Base-by-base conservation (phyloP, 805 yeast genomes). In the Komagataella phaffii region DNA sequence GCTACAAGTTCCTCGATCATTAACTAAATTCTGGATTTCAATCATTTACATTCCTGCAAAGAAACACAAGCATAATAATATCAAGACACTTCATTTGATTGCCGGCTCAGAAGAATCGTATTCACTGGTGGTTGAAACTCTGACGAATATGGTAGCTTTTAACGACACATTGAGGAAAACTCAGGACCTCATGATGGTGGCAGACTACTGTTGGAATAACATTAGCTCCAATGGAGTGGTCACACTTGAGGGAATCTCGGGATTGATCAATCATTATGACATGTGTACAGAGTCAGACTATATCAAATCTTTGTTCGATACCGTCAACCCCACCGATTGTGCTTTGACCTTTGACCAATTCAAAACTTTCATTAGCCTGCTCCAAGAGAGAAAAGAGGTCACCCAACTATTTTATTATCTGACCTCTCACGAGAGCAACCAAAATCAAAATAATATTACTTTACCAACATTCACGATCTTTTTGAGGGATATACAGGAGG, bases 31-130 rank as follows among this genome's bases (percentile, higher is more conserved):
- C 7, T 91, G 99, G 99, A 74, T 88, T 0, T 83, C 96, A 0
- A 76, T 91, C 36, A 79, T 88, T 10, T 91, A 88, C 61, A 17
- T 17, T 19, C 19, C 19, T 19, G 77, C 73, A 52, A 75, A 79
- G 55, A 72, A 75, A 6, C 71, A 77, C 5, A 80, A 76, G 51
- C 72, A 76, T 2, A 71, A 77, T 50, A 86, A 84, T 61, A 69
- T 88, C 47, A 86, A 88, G 58, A 85, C 90, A 0, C 64, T 93
- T 51, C 96, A 91, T 65, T 65, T 89, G 14, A 79, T 90, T 7
- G 89, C 95, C 1, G 64, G 74, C 0, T 67, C 73, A 7, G 68
- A 66, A 49, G 64, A 64, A 23, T 83, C 79, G 45, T 79, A 76
- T 50, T 74, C 85, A 58, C 54, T 75, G 56, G 71, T 88, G 61